phyloP scores from a whole-genome alignment of 2,329 filamentous ascomycete genomes.

The Pseudopyrenochaeta lycopersici region DNA sequence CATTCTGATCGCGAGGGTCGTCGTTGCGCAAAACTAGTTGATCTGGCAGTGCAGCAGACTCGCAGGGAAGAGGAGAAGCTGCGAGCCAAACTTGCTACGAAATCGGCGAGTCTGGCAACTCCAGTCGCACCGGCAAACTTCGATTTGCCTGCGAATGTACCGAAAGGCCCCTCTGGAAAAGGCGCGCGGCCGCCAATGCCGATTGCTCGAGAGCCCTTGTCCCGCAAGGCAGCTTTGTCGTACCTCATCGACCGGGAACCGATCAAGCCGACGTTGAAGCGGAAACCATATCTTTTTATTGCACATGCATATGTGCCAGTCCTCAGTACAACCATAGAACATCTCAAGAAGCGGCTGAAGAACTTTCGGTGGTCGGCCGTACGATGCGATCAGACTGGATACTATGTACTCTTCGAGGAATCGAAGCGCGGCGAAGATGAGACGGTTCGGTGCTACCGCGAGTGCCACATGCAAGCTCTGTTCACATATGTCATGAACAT shows the following conservation, averaged over 20 bases:
- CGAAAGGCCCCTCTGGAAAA: conserved; percentile 79
- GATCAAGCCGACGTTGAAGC: conserved; percentile 74
- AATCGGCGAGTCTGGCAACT: conserved; percentile 27
- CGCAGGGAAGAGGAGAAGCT: conserved; percentile 66
- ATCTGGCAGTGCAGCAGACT: conserved; percentile 75
- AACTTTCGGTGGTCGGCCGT: conserved; percentile 83
- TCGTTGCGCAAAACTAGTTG: conserved; percentile 80
- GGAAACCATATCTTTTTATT: conserved; percentile 90
- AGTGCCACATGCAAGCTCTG: conserved; percentile 81
- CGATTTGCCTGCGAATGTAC: conserved; percentile 82
- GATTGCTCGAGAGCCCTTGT: conserved; percentile 50
- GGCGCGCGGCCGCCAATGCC: conserved; percentile 47
- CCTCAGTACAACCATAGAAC: conserved; percentile 82
- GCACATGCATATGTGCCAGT: conserved; percentile 87
- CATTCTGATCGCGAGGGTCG: conserved; percentile 89
- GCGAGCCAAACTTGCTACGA: conserved; percentile 43
- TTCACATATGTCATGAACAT: conserved; percentile 95
- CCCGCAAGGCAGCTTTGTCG: conserved; percentile 56
- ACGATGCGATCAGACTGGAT: conserved; percentile 83
- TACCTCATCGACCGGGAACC: conserved; percentile 70
- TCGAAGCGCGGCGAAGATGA: conserved; percentile 79
- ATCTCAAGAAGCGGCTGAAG: conserved; percentile 89
- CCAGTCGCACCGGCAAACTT: conserved; percentile 34
- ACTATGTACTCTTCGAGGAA: conserved; percentile 90
- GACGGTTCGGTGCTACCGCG: conserved; percentile 79